Evolutionary conservation across 2,329 filamentous ascomycete genomes (phyloP), one percentile per base, ranked within the genome.

Genomic region (Tolypocladium inflatum): DNA sequence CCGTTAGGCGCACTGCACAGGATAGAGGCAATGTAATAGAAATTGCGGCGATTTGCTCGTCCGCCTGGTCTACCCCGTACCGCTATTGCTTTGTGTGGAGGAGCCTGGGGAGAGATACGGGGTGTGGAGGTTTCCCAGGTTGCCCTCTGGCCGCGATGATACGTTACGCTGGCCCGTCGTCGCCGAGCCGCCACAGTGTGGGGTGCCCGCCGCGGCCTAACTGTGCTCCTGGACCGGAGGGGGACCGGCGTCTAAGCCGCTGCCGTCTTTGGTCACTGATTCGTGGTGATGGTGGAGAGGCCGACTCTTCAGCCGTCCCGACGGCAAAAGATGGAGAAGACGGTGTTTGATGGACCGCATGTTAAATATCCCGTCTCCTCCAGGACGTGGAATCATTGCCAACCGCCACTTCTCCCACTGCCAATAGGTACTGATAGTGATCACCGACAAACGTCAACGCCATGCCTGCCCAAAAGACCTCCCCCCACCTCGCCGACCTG

Each of bases 401-500:
- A 23, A 7, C 8, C 4, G 43, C 15, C 21, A 13, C 21, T 5
- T 48, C 43, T 17, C 26, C 13, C 13, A 30, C 23, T 11, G 5
- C 17, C 15, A 17, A 26, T 26, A 43, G 15, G 17, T 3, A 15
- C 19, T 23, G 4, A 11, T 3, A 15, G 8, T 23, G 4, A 11
- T 6, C n/a, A 17, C 6, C 19, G 9, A 50, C n/a, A 33, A 50
- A 33, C 26, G 4, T 13, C 43, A 26, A 33, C 45, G 15, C 19
- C 19, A 66, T 67, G 63, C 55, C 61, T 13, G 61, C 62, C 51
- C 56, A 63, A 43, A 61, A 60, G 54, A 56, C 60, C 2, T 50
- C 59, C 17, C 9, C 57, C 35, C 60, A 48, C 23, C 65, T 71
- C 56, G 73, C 77, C 61, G 71, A 78, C 59, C 86, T 93, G 64